phyloP scores from a whole-genome alignment of 2,329 filamentous ascomycete genomes.

The Ascochyta rabiei region DNA sequence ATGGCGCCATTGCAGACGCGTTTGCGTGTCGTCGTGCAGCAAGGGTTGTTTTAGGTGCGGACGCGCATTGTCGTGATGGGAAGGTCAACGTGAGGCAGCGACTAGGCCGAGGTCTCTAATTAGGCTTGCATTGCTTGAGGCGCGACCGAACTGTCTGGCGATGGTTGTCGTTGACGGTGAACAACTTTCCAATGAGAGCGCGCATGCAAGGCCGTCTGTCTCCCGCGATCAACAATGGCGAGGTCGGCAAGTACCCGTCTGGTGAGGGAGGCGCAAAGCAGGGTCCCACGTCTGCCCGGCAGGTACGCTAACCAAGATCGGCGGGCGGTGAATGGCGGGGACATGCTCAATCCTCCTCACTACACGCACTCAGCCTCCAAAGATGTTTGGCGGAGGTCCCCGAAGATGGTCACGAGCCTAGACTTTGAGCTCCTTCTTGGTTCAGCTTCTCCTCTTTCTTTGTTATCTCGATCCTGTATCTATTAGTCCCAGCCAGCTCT shows the following conservation, averaged over 20 bases:
- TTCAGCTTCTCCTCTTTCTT: slow-evolving; percentile 24
- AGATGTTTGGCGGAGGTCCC: slow-evolving; percentile 35
- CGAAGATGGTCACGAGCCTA: slow-evolving; percentile 42
- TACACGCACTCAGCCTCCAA: slow-evolving; percentile 17
- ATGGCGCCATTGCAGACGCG: slow-evolving; percentile 29
- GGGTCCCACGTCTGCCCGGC: slow-evolving; percentile 17
- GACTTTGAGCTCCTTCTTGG: slow-evolving; percentile 23
- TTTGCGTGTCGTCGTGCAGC: slow-evolving; percentile 9
- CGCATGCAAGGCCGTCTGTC: not conserved
- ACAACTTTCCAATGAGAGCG: not conserved
- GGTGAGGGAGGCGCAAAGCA: slow-evolving; percentile 18
- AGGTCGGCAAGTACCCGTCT: slow-evolving; percentile 23
- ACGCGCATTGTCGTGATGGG: slow-evolving; percentile 32
- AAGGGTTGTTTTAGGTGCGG: slow-evolving; percentile 21
- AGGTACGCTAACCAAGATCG: slow-evolving; percentile 25
- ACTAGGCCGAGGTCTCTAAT: not conserved
- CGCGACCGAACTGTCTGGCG: not conserved
- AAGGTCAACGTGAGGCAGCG: slow-evolving; percentile 10
- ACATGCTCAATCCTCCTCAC: slow-evolving; percentile 18
- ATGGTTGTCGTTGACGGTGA: slow-evolving; percentile 15
- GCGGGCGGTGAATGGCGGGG: slow-evolving; percentile 29
- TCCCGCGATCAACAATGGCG: slow-evolving; percentile 22
- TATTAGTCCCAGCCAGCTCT: slow-evolving; percentile 18
- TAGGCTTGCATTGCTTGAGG: not conserved
- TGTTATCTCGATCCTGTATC: slow-evolving; percentile 26